Evolutionary conservation across 805 yeast genomes (phyloP), one percentile per base, ranked within the genome.

Genomic region (Cyberlindnera lachancei): DNA sequence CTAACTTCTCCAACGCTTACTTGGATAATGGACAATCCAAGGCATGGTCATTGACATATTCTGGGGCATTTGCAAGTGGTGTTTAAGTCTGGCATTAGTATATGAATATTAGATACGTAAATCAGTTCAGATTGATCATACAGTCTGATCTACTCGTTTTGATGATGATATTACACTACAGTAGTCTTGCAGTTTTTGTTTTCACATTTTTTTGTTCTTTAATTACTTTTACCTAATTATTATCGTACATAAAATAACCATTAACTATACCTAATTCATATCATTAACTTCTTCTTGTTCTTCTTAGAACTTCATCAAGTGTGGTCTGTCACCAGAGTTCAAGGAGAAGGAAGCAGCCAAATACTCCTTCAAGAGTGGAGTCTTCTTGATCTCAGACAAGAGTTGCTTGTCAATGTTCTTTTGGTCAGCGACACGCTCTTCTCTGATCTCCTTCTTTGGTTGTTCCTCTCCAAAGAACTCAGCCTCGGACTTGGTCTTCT

Each of bases 261-360:
- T n/a, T n/a, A n/a, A n/a, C n/a, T n/a, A n/a, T n/a, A n/a, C n/a
- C n/a, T n/a, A n/a, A n/a, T n/a, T n/a, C n/a, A n/a, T n/a, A n/a
- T n/a, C n/a, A n/a, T n/a, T n/a, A n/a, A n/a, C n/a, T n/a, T n/a
- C n/a, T n/a, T n/a, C n/a, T n/a, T n/a, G n/a, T n/a, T n/a, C n/a
- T 21, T 45, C 55, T 81, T 87, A 90, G 71, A 92, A 90, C 76
- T 84, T 86, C 81, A 92, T 84, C 66, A 83, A 79, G 71, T 90
- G 97, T 61, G 97, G 98, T 70, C 73, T 86, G 78, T 90, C 98
- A 70, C 97, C 97, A 71, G 75, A 78, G 83, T 86, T 88, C 71
- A 92, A 80, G 55, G 96, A 82, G 88, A 90, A 90, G 52, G 94
- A 73, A 56, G 96, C 66, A 54, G 95, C 81, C 64, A 90, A 79